Conservation (phyloP, 2,329 filamentous ascomycete species). For the Aspergillus ustus region DNA sequence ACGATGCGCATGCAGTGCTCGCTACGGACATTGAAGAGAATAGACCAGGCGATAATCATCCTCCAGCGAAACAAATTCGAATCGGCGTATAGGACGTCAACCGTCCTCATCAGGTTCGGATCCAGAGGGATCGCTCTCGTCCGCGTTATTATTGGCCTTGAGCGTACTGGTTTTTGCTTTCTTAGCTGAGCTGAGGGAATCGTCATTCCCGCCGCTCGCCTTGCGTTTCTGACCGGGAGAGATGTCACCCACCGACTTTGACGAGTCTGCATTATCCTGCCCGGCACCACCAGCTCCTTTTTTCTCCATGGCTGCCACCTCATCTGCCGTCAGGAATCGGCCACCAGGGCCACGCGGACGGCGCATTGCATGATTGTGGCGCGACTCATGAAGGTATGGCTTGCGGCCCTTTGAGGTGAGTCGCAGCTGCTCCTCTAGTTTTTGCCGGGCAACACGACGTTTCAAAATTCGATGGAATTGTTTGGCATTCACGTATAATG, state of each 20-base stretch:
- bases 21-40: slow-evolving; percentile 29
- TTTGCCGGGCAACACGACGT: slow-evolving; percentile 87
- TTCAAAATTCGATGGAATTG: slow-evolving; percentile 98
- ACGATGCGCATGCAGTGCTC: slow-evolving; percentile 39
- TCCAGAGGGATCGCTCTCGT: slow-evolving; percentile 57
- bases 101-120: slow-evolving; percentile 55
- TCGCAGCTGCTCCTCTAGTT: slow-evolving; percentile 87
- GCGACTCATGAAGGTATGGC: slow-evolving; percentile 94
- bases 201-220: slow-evolving; percentile 52
- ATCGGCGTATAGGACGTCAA: slow-evolving; percentile 35
- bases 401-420: slow-evolving; percentile 94
- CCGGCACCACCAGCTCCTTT: slow-evolving; percentile 45
- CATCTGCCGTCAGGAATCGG: slow-evolving; percentile 93
- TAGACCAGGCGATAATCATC: slow-evolving; percentile 20
- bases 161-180: slow-evolving; percentile 53
- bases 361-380: slow-evolving; percentile 98
- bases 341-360: slow-evolving; percentile 91
- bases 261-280: slow-evolving; percentile 38
- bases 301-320: slow-evolving; percentile 87
- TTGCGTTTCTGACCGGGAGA: slow-evolving; percentile 55
- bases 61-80: slow-evolving; percentile 37
- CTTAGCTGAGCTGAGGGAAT: slow-evolving; percentile 49
- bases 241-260: slow-evolving; percentile 39
- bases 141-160: slow-evolving; percentile 52
- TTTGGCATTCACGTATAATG: slow-evolving; percentile 97